phyloP scores from a whole-genome alignment of 768 basidiomycete species.

The Trametes cingulata region DNA sequence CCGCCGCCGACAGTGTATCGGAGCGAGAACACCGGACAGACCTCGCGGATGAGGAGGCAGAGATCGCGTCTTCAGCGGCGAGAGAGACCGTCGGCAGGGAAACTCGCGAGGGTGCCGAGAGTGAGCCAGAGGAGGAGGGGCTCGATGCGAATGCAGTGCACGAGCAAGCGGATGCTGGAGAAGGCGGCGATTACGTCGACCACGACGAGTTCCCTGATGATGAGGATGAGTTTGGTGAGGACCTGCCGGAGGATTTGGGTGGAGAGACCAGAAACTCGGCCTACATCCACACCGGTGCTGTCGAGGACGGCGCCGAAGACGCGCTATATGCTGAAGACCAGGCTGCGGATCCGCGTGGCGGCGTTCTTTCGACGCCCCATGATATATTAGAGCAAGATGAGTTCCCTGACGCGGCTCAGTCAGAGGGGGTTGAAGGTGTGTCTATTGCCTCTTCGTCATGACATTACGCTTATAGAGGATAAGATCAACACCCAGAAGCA shows the following conservation, averaged over 20 bases:
- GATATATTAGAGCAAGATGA: background rate
- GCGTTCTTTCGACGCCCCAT: too few relatives aligned
- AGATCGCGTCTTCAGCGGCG: too few relatives aligned
- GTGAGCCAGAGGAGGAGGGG: constrained; percentile 6
- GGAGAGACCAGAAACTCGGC: constrained; percentile 52
- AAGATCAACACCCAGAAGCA: background rate
- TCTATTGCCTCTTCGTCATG: background rate
- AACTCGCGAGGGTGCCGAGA: background rate
- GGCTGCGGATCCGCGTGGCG: background rate
- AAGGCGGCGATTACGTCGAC: constrained; percentile 37
- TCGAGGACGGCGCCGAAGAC: background rate
- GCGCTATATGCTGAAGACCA: background rate
- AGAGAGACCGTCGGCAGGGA: constrained; percentile 2
- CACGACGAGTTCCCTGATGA: constrained; percentile 36
- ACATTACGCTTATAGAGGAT: background rate
- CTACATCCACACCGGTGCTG: constrained; percentile 29
- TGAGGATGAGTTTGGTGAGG: constrained; percentile 39
- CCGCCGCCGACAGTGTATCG: too few relatives aligned
- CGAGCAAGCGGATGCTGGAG: constrained; percentile 31
- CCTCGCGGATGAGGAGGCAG: too few relatives aligned
- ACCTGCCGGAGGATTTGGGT: constrained; percentile 33
- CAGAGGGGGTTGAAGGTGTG: constrained; percentile 2
- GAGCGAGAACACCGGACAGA: too few relatives aligned
- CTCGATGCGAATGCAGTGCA: constrained; percentile 36
- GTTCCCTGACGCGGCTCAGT: background rate